These are phyloP conservation scores for Fusarium avenaceum DNA, from an alignment of 2,329 filamentous ascomycete species.

Conservation along the genomic window DNA sequence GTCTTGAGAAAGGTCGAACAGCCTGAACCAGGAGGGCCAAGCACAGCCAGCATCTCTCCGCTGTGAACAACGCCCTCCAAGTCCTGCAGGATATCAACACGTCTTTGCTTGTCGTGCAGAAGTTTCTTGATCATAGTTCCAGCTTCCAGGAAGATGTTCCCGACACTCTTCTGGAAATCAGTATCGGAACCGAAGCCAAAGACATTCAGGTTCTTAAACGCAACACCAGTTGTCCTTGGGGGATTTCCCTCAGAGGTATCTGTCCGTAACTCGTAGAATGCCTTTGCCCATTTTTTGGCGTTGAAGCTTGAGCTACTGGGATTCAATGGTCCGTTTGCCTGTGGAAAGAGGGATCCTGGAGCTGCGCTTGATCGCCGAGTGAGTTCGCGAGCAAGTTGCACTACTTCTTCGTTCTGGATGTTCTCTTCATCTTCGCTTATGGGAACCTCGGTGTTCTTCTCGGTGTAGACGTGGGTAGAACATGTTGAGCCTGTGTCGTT, in stretches of 20 bases:
- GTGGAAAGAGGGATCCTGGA: conserved; percentile 49
- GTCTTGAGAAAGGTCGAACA: conserved; percentile 87
- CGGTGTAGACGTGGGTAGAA: conserved; percentile 31
- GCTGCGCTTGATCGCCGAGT: conserved; percentile 47
- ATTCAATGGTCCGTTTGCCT: conserved; percentile 52
- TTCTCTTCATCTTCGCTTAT: conserved; percentile 17
- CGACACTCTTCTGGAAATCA: conserved; percentile 50
- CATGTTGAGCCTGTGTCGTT: conserved; percentile 34
- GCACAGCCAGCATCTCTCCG: conserved; percentile 79
- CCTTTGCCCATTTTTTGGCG: conserved; percentile 60
- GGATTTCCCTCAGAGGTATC: conserved; percentile 46
- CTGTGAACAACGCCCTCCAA: conserved; percentile 75
- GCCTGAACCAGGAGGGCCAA: conserved; percentile 76
- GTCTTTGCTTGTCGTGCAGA: conserved; percentile 60
- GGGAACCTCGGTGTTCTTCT: conserved; percentile 27
- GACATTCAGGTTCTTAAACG: conserved; percentile 47
- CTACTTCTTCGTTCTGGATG: conserved; percentile 37
- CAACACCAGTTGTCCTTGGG: conserved; percentile 49
- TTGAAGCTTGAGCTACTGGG: conserved; percentile 58
- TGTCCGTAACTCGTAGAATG: conserved; percentile 50
- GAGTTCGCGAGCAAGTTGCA: conserved; percentile 49
- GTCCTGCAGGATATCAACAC: conserved; percentile 74
- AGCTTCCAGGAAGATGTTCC: conserved; percentile 45
- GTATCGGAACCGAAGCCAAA: conserved; percentile 50
- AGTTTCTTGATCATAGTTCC: conserved; percentile 34